Percentiles rank a stretch among this genome's conserved stretches.
Conservation (phyloP, 352 stramenopile genomes). For the Aphanomyces cochlioides region DNA sequence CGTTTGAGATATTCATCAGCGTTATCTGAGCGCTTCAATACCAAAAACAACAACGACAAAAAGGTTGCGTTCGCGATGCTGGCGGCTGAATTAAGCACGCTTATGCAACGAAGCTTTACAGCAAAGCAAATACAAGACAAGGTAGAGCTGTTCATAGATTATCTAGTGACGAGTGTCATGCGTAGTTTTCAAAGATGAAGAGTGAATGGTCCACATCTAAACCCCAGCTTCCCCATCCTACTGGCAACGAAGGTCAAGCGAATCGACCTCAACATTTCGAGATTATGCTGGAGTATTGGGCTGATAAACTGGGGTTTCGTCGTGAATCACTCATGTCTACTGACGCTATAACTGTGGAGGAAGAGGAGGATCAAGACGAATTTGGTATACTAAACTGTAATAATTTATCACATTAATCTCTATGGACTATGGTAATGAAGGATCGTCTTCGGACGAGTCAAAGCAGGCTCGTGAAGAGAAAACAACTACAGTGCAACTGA, state of each 20-base stretch:
- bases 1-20: neutral
- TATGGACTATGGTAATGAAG: too few species aligned
- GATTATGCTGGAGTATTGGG: conserved; percentile 16
- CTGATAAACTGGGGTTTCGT: neutral
- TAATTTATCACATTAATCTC: too few species aligned
- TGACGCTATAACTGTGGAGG: too few species aligned
- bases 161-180: too few species aligned
- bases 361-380: too few species aligned
- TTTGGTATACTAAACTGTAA: too few species aligned
- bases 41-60: conserved; percentile 18
- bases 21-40: neutral
- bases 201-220: conserved; percentile 1
- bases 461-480: too few species aligned
- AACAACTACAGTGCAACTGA: too few species aligned
- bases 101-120: conserved; percentile 4
- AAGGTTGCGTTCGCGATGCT: neutral
- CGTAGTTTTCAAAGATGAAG: conserved; percentile 4
- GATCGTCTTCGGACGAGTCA: too few species aligned
- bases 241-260: neutral
- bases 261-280: neutral
- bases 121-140: conserved; percentile 8
- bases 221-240: neutral
- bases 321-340: conserved; percentile 11
- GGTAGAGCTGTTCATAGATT: too few species aligned
- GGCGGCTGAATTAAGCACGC: neutral